Base-by-base conservation (phyloP, 2,329 filamentous ascomycete genomes). In the Chaetomium sp. region DNA sequence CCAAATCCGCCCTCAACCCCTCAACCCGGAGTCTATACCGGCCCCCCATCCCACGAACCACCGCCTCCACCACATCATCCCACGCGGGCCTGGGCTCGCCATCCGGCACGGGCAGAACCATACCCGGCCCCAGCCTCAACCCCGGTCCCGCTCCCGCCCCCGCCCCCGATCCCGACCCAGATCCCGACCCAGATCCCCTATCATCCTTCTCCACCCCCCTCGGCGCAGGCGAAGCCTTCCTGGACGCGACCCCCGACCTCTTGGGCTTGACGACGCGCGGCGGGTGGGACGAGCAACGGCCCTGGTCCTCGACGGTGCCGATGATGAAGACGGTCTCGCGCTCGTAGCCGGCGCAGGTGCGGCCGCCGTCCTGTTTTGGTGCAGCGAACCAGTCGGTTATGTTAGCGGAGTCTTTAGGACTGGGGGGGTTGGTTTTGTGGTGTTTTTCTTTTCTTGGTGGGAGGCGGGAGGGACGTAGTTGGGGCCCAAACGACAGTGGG, bases 281-380 rank as follows among this genome's bases (percentile, higher is more conserved):
- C 3, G 84, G 84, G 64, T 86, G 84, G 1, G 83, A 85, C 51
- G 83, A 83, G 60, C 85, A 85, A 35, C 84, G 80, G 12, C 84
- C 84, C 64, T 79, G 82, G 65, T 80, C 81, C 64, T 84, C 77
- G 45, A 77, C 78, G 2, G 84, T 87, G n/a, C 83, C 84, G 47
- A 85, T 82, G 72, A 90, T 87, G 75, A 90, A 90, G 63, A 88
- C 82, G 19, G 82, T 83, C 71, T 88, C 82, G 47, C 84, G 79
- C 71, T 87, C 82, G 73, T 90, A 90, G 47, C 87, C 87, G 70
- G 60, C 87, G 70, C 87, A 90, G 64, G 81, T 74, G 53, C 85
- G 79, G 25, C 85, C 84, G 69, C 81, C 83, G 69, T 82, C 79
- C 47, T 63, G 47, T 50, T 21, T 21, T 21, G 27, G 27, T 29